phyloP scores from a whole-genome alignment of 345 rosid species.

The Carallia brachiata region DNA sequence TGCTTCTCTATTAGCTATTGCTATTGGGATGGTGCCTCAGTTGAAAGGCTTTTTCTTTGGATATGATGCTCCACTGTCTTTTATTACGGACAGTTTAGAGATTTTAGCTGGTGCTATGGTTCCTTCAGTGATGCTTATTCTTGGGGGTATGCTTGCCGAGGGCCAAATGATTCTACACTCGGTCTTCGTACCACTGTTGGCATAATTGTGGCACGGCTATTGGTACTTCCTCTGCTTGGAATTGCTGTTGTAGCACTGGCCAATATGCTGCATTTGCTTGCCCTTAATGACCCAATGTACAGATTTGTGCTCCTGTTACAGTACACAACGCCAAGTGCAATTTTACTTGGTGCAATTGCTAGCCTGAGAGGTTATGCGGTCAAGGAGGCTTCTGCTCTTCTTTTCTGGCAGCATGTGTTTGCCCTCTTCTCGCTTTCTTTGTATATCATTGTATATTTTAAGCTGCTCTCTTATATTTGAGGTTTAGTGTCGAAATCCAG shows the following conservation, averaged over 20 bases:
- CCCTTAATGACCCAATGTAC: conserved; percentile 63
- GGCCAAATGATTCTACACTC: conserved; percentile 77
- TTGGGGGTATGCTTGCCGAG: conserved; percentile 92
- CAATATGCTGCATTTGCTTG: conserved; percentile 52
- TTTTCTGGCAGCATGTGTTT: conserved; percentile 87
- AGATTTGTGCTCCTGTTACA: conserved; percentile 78
- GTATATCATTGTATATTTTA: conserved; percentile 67
- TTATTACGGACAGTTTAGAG: conserved; percentile 77
- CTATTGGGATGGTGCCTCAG: conserved; percentile 76
- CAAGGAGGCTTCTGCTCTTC: conserved; percentile 79
- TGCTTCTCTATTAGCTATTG: conserved; percentile 78
- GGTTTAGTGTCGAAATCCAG: neutral
- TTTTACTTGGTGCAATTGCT: conserved; percentile 85
- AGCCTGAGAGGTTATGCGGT: conserved; percentile 89
- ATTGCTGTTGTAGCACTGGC: conserved; percentile 65
- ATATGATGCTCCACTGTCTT: conserved; percentile 74
- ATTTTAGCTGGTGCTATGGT: conserved; percentile 87
- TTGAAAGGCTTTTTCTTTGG: conserved; percentile 66
- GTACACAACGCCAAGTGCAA: conserved; percentile 92
- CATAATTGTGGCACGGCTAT: conserved; percentile 66
- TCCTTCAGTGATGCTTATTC: conserved; percentile 95
- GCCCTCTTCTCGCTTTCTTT: conserved; percentile 79
- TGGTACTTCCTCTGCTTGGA: conserved; percentile 81
- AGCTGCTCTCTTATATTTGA: conserved; percentile 41
- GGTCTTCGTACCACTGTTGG: conserved; percentile 81